Percentiles rank a stretch among this genome's conserved stretches.
These are phyloP conservation scores for Picea mariana DNA, from an alignment of 83 land plant genomes.

Conservation along the genomic window DNA sequence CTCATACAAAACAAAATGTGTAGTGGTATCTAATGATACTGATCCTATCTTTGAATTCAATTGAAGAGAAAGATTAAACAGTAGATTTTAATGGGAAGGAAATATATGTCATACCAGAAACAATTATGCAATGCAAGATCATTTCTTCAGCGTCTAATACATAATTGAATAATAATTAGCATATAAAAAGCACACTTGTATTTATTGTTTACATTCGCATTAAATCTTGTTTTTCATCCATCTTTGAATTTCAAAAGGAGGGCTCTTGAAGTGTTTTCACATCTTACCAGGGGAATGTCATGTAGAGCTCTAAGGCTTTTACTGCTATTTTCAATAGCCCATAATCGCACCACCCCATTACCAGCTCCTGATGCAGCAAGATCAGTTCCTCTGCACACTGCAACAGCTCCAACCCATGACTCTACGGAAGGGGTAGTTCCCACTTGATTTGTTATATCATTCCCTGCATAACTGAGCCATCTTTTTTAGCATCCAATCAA, in stretches of 20 bases:
- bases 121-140: background rate
- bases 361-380: slow-evolving; percentile 99
- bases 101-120: background rate
- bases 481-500: too few species aligned
- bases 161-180: background rate
- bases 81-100: background rate
- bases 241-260: too few species aligned
- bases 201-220: background rate
- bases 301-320: too few species aligned
- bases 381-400: slow-evolving; percentile 79
- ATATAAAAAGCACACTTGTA: background rate
- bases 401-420: slow-evolving; percentile 92
- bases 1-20: background rate
- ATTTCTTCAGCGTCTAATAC: background rate
- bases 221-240: background rate
- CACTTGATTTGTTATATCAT: slow-evolving; percentile 23
- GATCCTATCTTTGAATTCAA: background rate
- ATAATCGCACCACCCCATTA: slow-evolving; percentile 81
- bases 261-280: too few species aligned
- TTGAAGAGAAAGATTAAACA: background rate
- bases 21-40: too few species aligned
- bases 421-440: slow-evolving; percentile 32
- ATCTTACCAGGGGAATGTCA: too few species aligned
- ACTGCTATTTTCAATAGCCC: slow-evolving; percentile 72
- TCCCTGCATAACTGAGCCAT: too few species aligned